Evolutionary conservation across 2,329 filamentous ascomycete genomes (phyloP).

Genomic region (Phyllosticta capitalensis): DNA sequence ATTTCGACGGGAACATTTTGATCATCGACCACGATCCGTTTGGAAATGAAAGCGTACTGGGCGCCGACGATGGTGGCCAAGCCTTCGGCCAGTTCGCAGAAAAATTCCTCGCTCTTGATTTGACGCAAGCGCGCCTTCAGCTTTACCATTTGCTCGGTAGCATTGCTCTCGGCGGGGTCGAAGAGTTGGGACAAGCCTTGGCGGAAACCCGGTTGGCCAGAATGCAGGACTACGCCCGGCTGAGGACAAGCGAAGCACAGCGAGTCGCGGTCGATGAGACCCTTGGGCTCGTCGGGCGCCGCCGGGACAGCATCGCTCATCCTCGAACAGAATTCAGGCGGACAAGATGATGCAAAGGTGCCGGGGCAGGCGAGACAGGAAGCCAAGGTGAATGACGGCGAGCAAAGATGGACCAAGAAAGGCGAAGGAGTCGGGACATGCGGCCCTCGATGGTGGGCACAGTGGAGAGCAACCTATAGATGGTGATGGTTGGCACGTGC

Average conservation of each 20-base stretch:
- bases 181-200: constrained; percentile 26
- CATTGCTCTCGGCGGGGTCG: constrained; percentile 46
- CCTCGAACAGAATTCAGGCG: constrained; percentile 1
- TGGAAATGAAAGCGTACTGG: constrained; percentile 61
- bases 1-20: constrained; percentile 49
- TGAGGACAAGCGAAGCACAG: constrained; percentile 32
- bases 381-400: background rate
- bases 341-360: too few relatives aligned
- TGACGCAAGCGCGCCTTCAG: constrained; percentile 49
- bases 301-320: constrained; percentile 22
- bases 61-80: constrained; percentile 53
- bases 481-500: background rate
- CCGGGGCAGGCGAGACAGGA: background rate
- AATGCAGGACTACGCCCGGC: constrained; percentile 35
- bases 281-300: constrained; percentile 24
- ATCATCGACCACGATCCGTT: constrained; percentile 52
- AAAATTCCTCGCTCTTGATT: constrained; percentile 51
- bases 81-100: constrained; percentile 53
- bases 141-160: constrained; percentile 48
- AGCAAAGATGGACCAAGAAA: background rate
- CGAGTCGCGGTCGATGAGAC: constrained; percentile 33
- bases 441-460: background rate
- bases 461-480: background rate
- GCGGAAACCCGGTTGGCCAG: constrained; percentile 35
- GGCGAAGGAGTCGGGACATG: background rate